Evolutionary conservation across 2,329 filamentous ascomycete species (phyloP), one percentile per base, ranked within the genome.

Genomic region (Apiospora marii): DNA sequence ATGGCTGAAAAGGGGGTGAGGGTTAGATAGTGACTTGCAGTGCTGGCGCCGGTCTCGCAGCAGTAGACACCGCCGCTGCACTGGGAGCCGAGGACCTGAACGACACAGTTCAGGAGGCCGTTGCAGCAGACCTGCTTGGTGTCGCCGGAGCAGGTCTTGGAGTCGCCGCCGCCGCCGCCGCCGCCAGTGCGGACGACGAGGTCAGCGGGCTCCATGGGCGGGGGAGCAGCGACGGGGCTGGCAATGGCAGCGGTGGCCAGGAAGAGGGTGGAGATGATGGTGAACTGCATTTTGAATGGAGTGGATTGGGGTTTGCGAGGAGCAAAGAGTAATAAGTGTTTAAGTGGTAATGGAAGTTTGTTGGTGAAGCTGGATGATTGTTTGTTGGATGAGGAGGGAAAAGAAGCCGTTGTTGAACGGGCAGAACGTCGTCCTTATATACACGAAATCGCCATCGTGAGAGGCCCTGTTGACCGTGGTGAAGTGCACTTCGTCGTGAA

Each of bases 261-360:
- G 58, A 64, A 64, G 58, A 64, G 37, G 58, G 58, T 64, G 58
- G 58, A 64, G 58, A 64, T 64, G 34, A 64, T 64, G 34, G 58
- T 41, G 58, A 64, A 64, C 58, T 64, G 58, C 58, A 64, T 64
- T 64, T 64, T 64, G 58, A 64, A 51, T 22, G 16, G 22, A n/a
- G 10, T 41, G 10, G 34, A 14, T 64, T 64, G 34, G 22, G 4
- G 3, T 37, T 64, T 64, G 34, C 58, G 30, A 41, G 34, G 58
- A 64, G 58, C 58, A 64, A 64, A 64, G 10, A 41, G 34, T 37
- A 41, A 34, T 12, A 6, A 34, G 14, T 41, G 16, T 22, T 64
- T 19, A 4, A n/a, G 19, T 64, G 34, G 58, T 64, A 24, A 22
- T 64, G 58, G 22, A 51, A 51, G n/a, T 12, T 27, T 24, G n/a